Conservation (phyloP, 805 yeast genomes). For the Barnettozyma wickerhamii region DNA sequence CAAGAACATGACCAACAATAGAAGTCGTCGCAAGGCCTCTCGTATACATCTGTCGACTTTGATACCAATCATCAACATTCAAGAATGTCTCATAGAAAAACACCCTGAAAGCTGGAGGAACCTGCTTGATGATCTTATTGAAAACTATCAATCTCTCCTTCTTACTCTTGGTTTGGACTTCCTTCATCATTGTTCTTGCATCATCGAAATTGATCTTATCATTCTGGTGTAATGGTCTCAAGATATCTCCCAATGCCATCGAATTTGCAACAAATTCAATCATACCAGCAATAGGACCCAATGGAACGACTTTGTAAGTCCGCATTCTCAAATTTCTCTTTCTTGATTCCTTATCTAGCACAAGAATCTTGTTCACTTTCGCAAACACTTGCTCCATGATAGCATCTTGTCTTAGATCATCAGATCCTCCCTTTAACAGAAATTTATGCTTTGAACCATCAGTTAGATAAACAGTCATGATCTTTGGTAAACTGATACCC, state of each 20-base stretch:
- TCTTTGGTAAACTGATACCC: slow-evolving; percentile 87
- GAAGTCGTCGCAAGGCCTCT: slow-evolving; percentile 82
- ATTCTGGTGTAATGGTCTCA: slow-evolving; percentile 57
- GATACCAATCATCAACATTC: slow-evolving; percentile 72
- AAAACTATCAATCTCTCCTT: slow-evolving; percentile 43
- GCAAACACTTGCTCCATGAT: slow-evolving; percentile 97
- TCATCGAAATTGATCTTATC: slow-evolving; percentile 46
- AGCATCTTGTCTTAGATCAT: slow-evolving; percentile 92
- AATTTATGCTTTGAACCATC: slow-evolving; percentile 58
- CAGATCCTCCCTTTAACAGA: slow-evolving; percentile 80
- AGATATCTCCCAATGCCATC: slow-evolving; percentile 60
- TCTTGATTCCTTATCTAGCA: slow-evolving; percentile 49
- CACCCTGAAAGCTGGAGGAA: slow-evolving; percentile 63
- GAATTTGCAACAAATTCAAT: slow-evolving; percentile 87
- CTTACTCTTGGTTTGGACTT: slow-evolving; percentile 42
- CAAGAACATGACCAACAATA: slow-evolving; percentile 82
- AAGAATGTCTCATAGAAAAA: slow-evolving; percentile 68
- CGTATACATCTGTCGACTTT: slow-evolving; percentile 57
- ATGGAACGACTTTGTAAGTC: slow-evolving; percentile 86
- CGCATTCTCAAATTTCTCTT: slow-evolving; percentile 58
- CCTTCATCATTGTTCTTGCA: slow-evolving; percentile 64
- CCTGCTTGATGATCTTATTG: slow-evolving; percentile 40
- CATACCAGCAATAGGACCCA: slow-evolving; percentile 83
- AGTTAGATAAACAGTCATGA: slow-evolving; percentile 48
- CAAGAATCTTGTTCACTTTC: slow-evolving; percentile 69